phyloP scores from a whole-genome alignment of 208 protist genomes.

The Wallacemonas sp. region DNA sequence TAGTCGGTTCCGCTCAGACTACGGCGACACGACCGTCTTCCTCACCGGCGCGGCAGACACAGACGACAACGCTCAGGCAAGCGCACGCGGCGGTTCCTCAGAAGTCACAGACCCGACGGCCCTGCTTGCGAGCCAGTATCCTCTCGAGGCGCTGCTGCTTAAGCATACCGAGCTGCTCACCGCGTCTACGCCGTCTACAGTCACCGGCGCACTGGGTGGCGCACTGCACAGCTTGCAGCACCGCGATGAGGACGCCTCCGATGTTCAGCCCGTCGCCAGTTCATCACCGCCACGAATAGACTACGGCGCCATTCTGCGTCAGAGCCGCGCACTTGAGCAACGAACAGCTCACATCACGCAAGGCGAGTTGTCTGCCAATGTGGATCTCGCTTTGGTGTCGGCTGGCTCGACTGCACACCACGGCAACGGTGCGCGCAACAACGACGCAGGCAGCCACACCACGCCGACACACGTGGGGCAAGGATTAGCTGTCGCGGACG shows the following conservation, averaged over 20 bases:
- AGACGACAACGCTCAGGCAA: slow-evolving; percentile 16
- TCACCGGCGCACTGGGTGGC: slow-evolving; percentile 15
- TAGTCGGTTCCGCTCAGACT: slow-evolving; percentile 57
- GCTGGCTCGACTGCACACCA: no score
- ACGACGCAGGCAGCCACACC: no score
- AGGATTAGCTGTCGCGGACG: no score
- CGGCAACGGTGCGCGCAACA: no score
- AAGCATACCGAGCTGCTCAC: slow-evolving; percentile 38
- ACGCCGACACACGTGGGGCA: not conserved
- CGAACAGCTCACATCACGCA: slow-evolving; percentile 2
- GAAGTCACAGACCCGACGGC: not conserved
- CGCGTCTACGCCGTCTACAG: slow-evolving; percentile 10
- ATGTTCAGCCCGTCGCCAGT: not conserved
- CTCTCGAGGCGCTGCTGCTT: slow-evolving; percentile 35
- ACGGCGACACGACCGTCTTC: slow-evolving; percentile 64
- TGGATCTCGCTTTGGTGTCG: slow-evolving; percentile 11
- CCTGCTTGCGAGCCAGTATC: slow-evolving; percentile 10
- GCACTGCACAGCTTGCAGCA: slow-evolving; percentile 12
- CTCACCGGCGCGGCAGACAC: slow-evolving; percentile 44
- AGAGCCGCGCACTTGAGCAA: not conserved
- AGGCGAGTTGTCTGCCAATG: slow-evolving; percentile 6
- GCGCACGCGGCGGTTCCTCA: not conserved
- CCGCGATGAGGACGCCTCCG: not conserved
- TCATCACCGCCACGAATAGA: not conserved
- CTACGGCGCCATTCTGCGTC: slow-evolving; percentile 5